phyloP scores from a whole-genome alignment of 306 rosid species.

The Astragalus glycyphyllos region DNA sequence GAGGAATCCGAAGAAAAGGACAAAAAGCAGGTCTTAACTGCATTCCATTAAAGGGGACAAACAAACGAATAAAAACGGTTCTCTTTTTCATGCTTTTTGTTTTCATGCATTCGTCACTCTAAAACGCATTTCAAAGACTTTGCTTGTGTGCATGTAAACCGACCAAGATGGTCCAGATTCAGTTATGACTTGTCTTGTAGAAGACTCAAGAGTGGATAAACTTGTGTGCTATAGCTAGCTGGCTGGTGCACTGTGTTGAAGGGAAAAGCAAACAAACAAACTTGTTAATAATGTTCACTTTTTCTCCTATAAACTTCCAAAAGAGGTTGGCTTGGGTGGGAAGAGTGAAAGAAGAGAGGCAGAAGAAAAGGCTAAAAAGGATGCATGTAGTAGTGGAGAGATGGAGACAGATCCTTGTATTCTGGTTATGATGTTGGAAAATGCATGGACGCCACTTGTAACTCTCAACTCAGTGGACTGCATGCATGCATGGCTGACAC shows the following conservation, averaged over 20 bases:
- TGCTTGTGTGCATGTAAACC: too few relatives aligned
- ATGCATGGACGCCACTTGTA: slow-evolving; percentile 59
- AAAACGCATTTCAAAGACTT: slow-evolving; percentile 40
- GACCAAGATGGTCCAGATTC: too few relatives aligned
- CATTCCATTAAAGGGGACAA: slow-evolving; percentile 35
- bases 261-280: too few relatives aligned
- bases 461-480: slow-evolving; percentile 22
- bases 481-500: slow-evolving; percentile 82
- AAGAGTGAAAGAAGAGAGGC: slow-evolving; percentile 21
- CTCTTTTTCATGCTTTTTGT: slow-evolving; percentile 38
- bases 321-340: slow-evolving; percentile 1
- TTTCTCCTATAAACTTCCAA: neutral
- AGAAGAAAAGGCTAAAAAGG: neutral
- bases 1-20: slow-evolving; percentile 39
- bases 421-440: slow-evolving; percentile 35
- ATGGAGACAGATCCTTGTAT: slow-evolving; percentile 33
- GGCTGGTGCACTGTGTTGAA: neutral
- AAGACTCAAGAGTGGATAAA: neutral
- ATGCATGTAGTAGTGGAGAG: neutral
- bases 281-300: too few relatives aligned
- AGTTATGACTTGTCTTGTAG: too few relatives aligned
- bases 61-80: slow-evolving; percentile 34
- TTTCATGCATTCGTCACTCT: slow-evolving; percentile 40
- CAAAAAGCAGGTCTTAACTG: slow-evolving; percentile 24
- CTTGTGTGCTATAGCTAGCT: neutral